Evolutionary conservation across 495 filamentous ascomycete species (phyloP).

Genomic region (Lasiosphaeria ovina): DNA sequence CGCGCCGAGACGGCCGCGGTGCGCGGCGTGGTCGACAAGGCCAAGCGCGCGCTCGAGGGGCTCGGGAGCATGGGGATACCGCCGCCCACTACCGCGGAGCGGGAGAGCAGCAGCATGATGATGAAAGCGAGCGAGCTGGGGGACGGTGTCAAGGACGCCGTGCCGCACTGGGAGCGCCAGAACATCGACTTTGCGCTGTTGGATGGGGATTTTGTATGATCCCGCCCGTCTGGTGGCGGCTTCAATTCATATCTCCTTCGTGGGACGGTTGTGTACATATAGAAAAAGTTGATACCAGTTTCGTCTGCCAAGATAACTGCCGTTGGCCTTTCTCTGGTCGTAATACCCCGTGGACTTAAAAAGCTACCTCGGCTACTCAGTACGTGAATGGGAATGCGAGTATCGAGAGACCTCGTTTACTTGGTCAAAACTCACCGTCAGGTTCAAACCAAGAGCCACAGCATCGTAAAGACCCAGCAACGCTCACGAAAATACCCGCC

Average conservation of each 20-base stretch:
- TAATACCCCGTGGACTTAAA: too few relatives aligned
- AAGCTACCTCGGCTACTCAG: too few relatives aligned
- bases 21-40: conserved; percentile 65
- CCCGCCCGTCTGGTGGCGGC: not conserved
- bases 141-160: conserved; percentile 17
- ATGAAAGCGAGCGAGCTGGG: conserved; percentile 7
- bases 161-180: conserved; percentile 11
- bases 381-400: too few relatives aligned
- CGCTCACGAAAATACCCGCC: too few relatives aligned
- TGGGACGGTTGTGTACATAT: not conserved
- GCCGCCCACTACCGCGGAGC: conserved; percentile 5
- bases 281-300: not conserved
- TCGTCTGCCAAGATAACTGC: not conserved
- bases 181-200: conserved; percentile 16
- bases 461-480: too few relatives aligned
- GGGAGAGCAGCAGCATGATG: not conserved
- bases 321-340: not conserved
- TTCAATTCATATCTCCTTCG: not conserved
- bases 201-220: conserved; percentile 21
- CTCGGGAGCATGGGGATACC: conserved; percentile 50
- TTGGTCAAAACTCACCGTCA: too few relatives aligned
- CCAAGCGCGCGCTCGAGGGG: conserved; percentile 65
- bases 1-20: conserved; percentile 78
- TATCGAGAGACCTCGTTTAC: too few relatives aligned
- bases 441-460: too few relatives aligned